Base-by-base conservation (phyloP, 2,329 filamentous ascomycete genomes). In the Fusarium brachygibbosum region DNA sequence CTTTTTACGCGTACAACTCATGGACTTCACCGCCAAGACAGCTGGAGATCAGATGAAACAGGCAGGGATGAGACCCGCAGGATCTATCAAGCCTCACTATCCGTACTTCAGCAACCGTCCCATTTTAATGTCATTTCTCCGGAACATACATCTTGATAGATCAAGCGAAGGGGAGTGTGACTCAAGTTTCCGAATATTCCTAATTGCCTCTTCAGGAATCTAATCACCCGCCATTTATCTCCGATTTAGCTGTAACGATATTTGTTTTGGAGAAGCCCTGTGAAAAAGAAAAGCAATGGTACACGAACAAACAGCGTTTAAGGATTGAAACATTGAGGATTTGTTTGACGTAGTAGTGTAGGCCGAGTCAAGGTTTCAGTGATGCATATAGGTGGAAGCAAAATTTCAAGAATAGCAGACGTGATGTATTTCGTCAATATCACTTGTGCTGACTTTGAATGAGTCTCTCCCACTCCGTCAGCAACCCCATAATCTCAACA, bases 381-480 rank as follows among this genome's bases (percentile, higher is more conserved):
- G 14, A 41, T 9, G 38, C 21, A 41, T 12, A 40, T 23, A 13
- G 7, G 21, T 7, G 3, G 3, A 23, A 40, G 19, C 3, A 23
- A n/a, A 40, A 16, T 16, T 5, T 16, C 3, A 3, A 10, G 13
- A 14, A 5, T 23, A 17, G 4, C 5, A 3, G 2, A 12, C 16
- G 9, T 3, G 6, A 23, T 16, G 7, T 25, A 7, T 42, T 17
- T 17, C 5, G 10, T 17, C 2, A 1, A 6, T 14, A 29, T 44
- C 17, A 57, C 5, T 31, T 31, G 2, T 62, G 23, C 12, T 63
- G 57, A 1, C 6, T 35, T 16, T 55, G 59, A 10, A 63, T 40
- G 6, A 62, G 19, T 6, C 23, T 23, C 21, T 63, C 59, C 59
- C 59, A 63, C 11, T 63, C 57, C 3, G 59, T 63, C 17, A 63